Conservation (phyloP, 257 asterid genomes). For the Gynochthodes officinalis region DNA sequence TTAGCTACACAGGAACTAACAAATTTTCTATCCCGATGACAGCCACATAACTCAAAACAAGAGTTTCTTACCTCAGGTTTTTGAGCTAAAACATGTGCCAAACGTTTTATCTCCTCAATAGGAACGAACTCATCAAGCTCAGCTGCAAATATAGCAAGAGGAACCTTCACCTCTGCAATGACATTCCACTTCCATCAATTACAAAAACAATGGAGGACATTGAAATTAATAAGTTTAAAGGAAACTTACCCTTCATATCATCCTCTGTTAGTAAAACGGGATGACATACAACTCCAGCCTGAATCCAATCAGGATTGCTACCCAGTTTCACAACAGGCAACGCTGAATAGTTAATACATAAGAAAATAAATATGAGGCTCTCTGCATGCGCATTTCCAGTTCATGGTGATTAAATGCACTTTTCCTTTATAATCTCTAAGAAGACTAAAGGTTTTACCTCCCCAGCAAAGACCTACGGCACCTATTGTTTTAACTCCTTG, state of each 20-base stretch:
- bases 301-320: slow-evolving; percentile 39
- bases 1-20: background rate
- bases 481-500: no score
- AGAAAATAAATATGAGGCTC: background rate
- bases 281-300: slow-evolving; percentile 62
- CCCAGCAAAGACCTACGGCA: no score
- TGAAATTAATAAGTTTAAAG: background rate
- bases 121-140: slow-evolving; percentile 45
- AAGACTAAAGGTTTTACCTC: no score
- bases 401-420: background rate
- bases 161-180: slow-evolving; percentile 53
- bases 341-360: slow-evolving; percentile 29
- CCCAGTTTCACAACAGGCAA: slow-evolving; percentile 46
- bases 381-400: no score
- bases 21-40: background rate
- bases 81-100: slow-evolving; percentile 38
- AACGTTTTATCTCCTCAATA: slow-evolving; percentile 34
- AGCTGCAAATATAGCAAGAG: slow-evolving; percentile 60
- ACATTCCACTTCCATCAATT: background rate
- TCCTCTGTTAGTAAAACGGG: slow-evolving; percentile 61
- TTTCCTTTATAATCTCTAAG: no score
- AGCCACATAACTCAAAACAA: background rate
- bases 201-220: background rate
- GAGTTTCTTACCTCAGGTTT: slow-evolving; percentile 37
- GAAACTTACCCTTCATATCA: slow-evolving; percentile 48